Percentiles rank a stretch among this genome's conserved stretches.
phyloP scores from a whole-genome alignment of 1,284 basidiomycete species.

The Coriolopsis trogii region DNA sequence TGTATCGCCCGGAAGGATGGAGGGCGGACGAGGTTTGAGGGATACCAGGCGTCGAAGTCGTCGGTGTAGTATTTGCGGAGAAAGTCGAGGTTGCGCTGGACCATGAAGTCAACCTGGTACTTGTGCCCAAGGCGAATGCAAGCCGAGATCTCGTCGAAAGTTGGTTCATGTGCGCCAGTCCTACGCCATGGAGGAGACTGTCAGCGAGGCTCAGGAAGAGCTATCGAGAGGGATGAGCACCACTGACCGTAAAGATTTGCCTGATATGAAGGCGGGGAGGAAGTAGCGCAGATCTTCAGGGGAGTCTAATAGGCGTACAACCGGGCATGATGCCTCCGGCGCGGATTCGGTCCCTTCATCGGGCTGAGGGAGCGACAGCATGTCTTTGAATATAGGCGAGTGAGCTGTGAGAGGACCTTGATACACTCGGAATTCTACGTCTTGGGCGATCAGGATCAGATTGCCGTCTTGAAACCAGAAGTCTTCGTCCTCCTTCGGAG shows the following conservation, averaged over 20 bases:
- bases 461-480: constrained; percentile 5
- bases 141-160: constrained; percentile 17
- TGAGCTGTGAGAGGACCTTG: not conserved
- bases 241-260: constrained; percentile 10
- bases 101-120: constrained; percentile 19
- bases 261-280: constrained; percentile 14
- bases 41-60: constrained; percentile 19
- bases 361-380: constrained; percentile 1
- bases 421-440: constrained; percentile 3
- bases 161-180: constrained; percentile 7
- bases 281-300: constrained; percentile 20
- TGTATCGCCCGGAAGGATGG: constrained; percentile 10
- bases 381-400: constrained; percentile 2
- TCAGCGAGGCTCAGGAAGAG: not conserved
- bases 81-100: constrained; percentile 15
- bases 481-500: not conserved
- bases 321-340: not conserved
- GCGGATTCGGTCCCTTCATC: not conserved
- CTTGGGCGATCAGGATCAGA: not conserved
- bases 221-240: not conserved
- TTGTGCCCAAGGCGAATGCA: constrained; percentile 23
- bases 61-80: constrained; percentile 18
- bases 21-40: constrained; percentile 12
- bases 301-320: constrained; percentile 11
- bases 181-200: not conserved